Evolutionary conservation across 163 green algal species (phyloP).

Genomic region (Scenedesmus sp.): DNA sequence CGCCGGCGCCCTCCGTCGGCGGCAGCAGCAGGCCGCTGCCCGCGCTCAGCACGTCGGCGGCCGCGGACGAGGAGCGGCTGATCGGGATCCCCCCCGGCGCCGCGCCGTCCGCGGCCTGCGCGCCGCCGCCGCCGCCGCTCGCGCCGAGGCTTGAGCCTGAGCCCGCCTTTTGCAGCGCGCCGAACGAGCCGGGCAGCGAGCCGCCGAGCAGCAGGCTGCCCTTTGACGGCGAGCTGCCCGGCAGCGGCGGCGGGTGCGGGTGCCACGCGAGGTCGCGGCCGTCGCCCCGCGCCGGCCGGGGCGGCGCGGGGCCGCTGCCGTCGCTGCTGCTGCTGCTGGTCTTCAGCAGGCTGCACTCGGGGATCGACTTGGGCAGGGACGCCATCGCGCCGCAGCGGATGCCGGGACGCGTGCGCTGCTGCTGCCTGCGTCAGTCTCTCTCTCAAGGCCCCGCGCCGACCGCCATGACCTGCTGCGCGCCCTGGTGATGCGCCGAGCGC

Average conservation of each 20-base stretch:
- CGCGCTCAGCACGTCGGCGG: slow-evolving; percentile 5
- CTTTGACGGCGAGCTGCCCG: not conserved
- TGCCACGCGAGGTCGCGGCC: slow-evolving; percentile 14
- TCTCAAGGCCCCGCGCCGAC: too few species aligned
- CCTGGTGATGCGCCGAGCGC: too few species aligned
- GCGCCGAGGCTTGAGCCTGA: not conserved
- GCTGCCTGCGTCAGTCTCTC: too few species aligned
- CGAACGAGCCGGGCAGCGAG: not conserved
- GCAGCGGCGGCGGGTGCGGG: slow-evolving; percentile 26
- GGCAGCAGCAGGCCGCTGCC: slow-evolving; percentile 29
- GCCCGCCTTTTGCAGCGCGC: too few species aligned
- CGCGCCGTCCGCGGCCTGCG: too few species aligned
- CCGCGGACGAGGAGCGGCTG: slow-evolving; percentile 18
- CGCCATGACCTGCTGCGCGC: too few species aligned
- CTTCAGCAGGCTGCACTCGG: not conserved
- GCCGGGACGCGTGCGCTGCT: too few species aligned
- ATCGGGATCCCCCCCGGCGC: not conserved
- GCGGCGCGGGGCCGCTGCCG: not conserved
- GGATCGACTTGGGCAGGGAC: not conserved
- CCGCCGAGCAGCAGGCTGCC: too few species aligned
- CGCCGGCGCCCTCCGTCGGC: not conserved
- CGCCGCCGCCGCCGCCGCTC: not conserved
- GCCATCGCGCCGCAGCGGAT: too few species aligned
- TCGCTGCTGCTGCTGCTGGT: slow-evolving; percentile 13
- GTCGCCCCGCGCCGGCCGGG: not conserved